Conservation (phyloP, 805 yeast genomes). For the Millerago galiae region DNA sequence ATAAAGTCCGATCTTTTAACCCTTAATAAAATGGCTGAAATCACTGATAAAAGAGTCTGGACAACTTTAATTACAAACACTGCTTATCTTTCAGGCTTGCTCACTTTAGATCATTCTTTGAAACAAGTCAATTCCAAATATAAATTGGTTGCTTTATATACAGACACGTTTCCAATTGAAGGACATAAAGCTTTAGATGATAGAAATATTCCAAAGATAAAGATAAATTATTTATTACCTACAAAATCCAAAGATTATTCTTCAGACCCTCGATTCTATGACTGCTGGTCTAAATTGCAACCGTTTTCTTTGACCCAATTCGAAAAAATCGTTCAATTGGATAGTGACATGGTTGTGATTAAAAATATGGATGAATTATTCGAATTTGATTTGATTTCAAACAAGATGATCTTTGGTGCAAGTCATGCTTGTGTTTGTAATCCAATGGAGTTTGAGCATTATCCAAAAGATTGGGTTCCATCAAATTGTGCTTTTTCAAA, state of each 20-base stretch:
- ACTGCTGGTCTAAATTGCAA: slow-evolving; percentile 57
- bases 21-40: neutral
- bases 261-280: slow-evolving; percentile 47
- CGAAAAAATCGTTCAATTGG: slow-evolving; percentile 49
- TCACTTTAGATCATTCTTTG: slow-evolving; percentile 44
- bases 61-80: slow-evolving; percentile 49
- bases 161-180: slow-evolving; percentile 36
- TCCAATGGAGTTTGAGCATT: slow-evolving; percentile 44
- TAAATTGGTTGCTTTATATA: slow-evolving; percentile 48
- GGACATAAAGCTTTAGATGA: slow-evolving; percentile 35
- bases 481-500: slow-evolving; percentile 46
- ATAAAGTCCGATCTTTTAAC: neutral
- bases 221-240: slow-evolving; percentile 39
- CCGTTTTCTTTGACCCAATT: slow-evolving; percentile 45
- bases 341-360: slow-evolving; percentile 53
- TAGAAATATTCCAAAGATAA: slow-evolving; percentile 35
- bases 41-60: slow-evolving; percentile 34
- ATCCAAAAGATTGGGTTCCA: slow-evolving; percentile 46
- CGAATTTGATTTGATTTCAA: slow-evolving; percentile 34
- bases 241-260: slow-evolving; percentile 36
- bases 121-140: slow-evolving; percentile 37
- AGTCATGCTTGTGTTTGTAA: slow-evolving; percentile 59
- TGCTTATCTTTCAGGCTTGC: slow-evolving; percentile 44
- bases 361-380: slow-evolving; percentile 56
- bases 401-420: slow-evolving; percentile 42